Conservation (phyloP, 73 alveolate species). For the Uronychia setigera region DNA sequence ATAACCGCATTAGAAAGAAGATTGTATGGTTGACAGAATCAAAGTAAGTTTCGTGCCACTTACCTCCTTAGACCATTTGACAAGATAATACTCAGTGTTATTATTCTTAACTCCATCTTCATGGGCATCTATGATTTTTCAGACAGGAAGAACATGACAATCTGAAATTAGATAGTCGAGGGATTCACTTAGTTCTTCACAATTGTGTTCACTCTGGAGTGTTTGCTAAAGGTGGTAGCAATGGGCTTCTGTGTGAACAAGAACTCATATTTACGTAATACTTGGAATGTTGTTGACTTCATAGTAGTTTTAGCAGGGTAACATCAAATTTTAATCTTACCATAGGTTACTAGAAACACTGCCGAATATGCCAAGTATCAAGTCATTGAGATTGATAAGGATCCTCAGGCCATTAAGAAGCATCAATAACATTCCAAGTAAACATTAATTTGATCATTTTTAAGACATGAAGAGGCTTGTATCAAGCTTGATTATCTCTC, state of each 20-base stretch:
- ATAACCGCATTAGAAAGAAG: neutral
- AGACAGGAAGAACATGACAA: neutral
- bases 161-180: neutral
- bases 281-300: conserved; percentile 67
- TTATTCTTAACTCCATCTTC: conserved; percentile 18
- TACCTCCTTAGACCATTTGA: conserved; percentile 23
- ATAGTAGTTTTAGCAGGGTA: conserved; percentile 63
- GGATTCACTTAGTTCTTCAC: neutral
- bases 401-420: conserved; percentile 84
- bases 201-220: conserved; percentile 39
- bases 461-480: conserved; percentile 70
- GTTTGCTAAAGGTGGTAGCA: conserved; percentile 41
- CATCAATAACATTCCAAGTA: conserved; percentile 65
- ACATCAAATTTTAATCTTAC: conserved; percentile 50
- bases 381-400: conserved; percentile 66
- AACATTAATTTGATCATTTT: neutral
- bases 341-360: conserved; percentile 50
- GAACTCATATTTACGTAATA: conserved; percentile 44
- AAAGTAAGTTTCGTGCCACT: neutral
- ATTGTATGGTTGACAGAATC: neutral
- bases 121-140: conserved; percentile 16
- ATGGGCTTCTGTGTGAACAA: conserved; percentile 51
- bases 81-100: conserved; percentile 8
- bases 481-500: conserved; percentile 49
- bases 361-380: conserved; percentile 35